Conservation (phyloP, 352 stramenopile genomes). For the Aphanomyces stellatus region DNA sequence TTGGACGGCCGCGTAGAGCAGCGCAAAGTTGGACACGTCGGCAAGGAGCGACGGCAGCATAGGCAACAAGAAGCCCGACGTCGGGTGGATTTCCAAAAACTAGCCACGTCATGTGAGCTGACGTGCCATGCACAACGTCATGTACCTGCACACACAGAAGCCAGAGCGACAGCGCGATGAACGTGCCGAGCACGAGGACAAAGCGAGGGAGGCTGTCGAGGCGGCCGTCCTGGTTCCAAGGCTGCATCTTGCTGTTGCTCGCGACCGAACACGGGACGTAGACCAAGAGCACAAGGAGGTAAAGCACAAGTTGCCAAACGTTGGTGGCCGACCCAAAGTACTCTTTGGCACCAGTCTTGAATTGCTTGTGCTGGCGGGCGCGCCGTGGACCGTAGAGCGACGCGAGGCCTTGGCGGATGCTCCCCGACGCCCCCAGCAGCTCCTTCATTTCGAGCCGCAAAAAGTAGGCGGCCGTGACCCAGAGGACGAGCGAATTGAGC, state of each 20-base stretch:
- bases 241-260: neutral
- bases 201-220: neutral
- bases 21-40: constrained; percentile 8
- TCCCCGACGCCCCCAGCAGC: neutral
- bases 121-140: neutral
- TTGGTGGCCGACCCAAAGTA: constrained; percentile 10
- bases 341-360: neutral
- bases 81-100: constrained; percentile 8
- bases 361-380: neutral
- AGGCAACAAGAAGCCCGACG: neutral
- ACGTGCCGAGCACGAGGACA: neutral
- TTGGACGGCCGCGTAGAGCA: constrained; percentile 7
- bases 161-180: constrained; percentile 12
- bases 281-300: neutral
- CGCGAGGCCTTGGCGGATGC: neutral
- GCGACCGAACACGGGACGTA: neutral
- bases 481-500: neutral
- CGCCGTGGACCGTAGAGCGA: neutral
- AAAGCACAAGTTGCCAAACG: neutral
- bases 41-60: constrained; percentile 3
- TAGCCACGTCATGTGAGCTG: neutral
- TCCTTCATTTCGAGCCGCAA: neutral
- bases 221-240: too few species aligned
- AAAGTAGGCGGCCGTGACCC: neutral
- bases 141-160: neutral